phyloP scores from a whole-genome alignment of 306 rosid genomes.

The Fragaria vesca region DNA sequence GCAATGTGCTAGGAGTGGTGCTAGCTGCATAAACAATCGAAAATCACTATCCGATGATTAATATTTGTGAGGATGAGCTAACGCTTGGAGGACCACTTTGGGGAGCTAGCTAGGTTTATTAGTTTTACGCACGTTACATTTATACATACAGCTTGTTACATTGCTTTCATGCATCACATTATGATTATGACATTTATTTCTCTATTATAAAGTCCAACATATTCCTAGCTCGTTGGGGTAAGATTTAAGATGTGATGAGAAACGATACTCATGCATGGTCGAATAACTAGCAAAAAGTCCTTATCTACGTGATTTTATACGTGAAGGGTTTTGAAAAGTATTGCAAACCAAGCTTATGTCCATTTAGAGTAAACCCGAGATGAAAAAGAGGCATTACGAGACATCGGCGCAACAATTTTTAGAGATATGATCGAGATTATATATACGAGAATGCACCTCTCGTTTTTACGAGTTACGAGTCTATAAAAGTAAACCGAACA shows the following conservation, averaged over 20 bases:
- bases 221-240: neutral
- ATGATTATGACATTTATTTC: neutral
- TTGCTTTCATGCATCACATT: conserved; percentile 8
- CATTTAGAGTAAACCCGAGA: too few relatives aligned
- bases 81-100: conserved; percentile 45
- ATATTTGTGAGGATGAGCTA: neutral
- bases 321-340: neutral
- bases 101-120: neutral
- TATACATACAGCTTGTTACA: conserved; percentile 5
- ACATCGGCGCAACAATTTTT: too few relatives aligned
- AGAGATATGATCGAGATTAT: too few relatives aligned
- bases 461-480: too few relatives aligned
- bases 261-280: too few relatives aligned
- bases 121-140: conserved; percentile 2
- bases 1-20: neutral
- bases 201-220: neutral
- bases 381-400: too few relatives aligned
- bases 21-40: neutral
- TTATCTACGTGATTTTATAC: neutral
- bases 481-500: too few relatives aligned
- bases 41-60: neutral
- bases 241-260: neutral
- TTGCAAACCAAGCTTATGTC: too few relatives aligned
- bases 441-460: too few relatives aligned
- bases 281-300: neutral